Evolutionary conservation across 108 stramenopile genomes (phyloP).

Genomic region (Pelagomonas calceolata): DNA sequence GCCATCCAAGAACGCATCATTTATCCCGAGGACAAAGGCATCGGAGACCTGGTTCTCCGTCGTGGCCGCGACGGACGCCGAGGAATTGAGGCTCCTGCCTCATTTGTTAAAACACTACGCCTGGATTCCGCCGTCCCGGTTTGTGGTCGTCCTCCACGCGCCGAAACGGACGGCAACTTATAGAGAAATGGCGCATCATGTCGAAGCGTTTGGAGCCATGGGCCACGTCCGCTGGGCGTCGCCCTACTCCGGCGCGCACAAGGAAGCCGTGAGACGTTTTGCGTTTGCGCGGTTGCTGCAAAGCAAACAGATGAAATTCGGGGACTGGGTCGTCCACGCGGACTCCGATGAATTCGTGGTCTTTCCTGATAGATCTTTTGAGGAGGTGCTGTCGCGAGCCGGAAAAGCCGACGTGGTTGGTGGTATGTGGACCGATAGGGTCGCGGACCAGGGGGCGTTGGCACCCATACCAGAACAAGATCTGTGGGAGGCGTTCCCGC

Average conservation of each 20-base stretch:
- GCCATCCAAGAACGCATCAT: no score
- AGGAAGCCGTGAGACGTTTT: not conserved
- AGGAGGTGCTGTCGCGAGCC: not conserved
- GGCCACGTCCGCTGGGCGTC: no score
- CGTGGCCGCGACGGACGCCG: no score
- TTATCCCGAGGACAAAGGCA: no score
- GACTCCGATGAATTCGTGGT: not conserved
- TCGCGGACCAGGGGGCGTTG: not conserved
- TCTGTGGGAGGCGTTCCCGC: not conserved
- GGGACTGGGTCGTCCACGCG: not conserved
- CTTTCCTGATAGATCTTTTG: not conserved
- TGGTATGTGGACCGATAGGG: not conserved
- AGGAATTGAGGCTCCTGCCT: no score
- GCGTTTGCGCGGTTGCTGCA: not conserved
- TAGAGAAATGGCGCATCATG: no score
- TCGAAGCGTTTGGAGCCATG: no score
- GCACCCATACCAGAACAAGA: not conserved
- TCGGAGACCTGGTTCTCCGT: no score
- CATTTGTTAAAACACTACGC: no score
- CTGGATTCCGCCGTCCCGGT: no score
- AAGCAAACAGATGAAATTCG: not conserved
- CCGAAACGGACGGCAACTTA: no score
- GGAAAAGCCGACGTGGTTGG: not conserved
- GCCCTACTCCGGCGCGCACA: not conserved
- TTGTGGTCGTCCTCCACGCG: no score